Evolutionary conservation across 768 basidiomycete species (phyloP).

Genomic region (Podaxis sp.): DNA sequence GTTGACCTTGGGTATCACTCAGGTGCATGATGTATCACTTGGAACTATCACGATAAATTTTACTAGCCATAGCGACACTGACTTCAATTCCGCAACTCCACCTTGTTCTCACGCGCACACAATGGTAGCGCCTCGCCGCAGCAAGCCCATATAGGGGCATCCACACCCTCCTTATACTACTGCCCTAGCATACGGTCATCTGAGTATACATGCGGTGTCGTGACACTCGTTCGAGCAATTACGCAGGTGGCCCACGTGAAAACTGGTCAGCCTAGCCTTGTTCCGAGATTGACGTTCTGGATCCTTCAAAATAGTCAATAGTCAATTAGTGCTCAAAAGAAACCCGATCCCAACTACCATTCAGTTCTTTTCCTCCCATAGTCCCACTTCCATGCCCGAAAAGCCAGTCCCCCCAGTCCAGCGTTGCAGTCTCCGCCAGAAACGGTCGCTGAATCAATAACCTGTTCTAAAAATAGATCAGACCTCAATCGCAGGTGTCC

Average conservation of each 20-base stretch:
- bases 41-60: background rate
- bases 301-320: background rate
- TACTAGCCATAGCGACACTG: constrained; percentile 2
- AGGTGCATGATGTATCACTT: background rate
- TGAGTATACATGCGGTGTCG: background rate
- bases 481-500: background rate
- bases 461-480: constrained; percentile 7
- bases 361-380: background rate
- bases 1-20: constrained; percentile 6
- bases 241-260: background rate
- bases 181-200: background rate
- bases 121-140: constrained; percentile 8
- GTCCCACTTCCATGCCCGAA: background rate
- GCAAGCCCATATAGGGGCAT: constrained; percentile 8
- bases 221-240: background rate
- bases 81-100: constrained; percentile 1
- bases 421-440: background rate
- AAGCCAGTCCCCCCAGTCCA: background rate
- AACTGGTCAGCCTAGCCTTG: background rate
- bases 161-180: background rate
- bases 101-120: constrained; percentile 6
- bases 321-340: background rate
- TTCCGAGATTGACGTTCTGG: background rate
- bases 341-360: background rate
- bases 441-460: constrained; percentile 2